phyloP scores from a whole-genome alignment of 768 basidiomycete species.

The Tylopilus felleus region DNA sequence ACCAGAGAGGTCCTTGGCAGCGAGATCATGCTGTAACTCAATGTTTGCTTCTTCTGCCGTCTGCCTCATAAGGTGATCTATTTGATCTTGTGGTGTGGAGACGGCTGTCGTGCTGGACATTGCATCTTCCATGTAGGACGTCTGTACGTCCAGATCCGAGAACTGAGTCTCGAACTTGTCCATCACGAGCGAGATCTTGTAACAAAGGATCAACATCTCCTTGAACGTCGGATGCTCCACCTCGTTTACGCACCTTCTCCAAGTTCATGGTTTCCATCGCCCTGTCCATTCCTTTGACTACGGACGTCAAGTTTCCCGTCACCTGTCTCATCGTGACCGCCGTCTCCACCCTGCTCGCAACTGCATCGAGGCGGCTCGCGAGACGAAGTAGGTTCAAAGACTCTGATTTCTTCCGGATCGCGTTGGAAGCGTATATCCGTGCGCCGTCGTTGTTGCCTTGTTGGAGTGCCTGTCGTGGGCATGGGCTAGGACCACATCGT shows the following conservation, averaged over 20 bases:
- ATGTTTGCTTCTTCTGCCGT: slow-evolving; percentile 97
- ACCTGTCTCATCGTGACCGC: slow-evolving; percentile 98
- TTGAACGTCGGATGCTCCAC: neutral
- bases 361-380: slow-evolving; percentile 92
- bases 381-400: slow-evolving; percentile 86
- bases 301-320: slow-evolving; percentile 94
- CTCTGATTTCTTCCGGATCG: slow-evolving; percentile 98
- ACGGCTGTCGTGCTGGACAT: slow-evolving; percentile 92
- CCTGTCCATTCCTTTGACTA: slow-evolving; percentile 97
- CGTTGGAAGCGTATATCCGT: slow-evolving; percentile 96
- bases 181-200: slow-evolving; percentile 95
- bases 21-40: slow-evolving; percentile 88
- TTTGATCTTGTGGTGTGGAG: slow-evolving; percentile 95
- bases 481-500: neutral
- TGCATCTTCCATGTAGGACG: slow-evolving; percentile 95
- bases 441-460: slow-evolving; percentile 98
- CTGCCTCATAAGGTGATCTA: slow-evolving; percentile 87
- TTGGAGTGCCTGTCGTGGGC: slow-evolving; percentile 70
- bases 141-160: slow-evolving; percentile 95
- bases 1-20: slow-evolving; percentile 52
- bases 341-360: slow-evolving; percentile 94
- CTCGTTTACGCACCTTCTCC: slow-evolving; percentile 64
- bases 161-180: slow-evolving; percentile 98
- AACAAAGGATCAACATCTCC: neutral
- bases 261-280: slow-evolving; percentile 99